Base-by-base conservation (phyloP, 1,284 basidiomycete genomes). In the Gomphus sp. region DNA sequence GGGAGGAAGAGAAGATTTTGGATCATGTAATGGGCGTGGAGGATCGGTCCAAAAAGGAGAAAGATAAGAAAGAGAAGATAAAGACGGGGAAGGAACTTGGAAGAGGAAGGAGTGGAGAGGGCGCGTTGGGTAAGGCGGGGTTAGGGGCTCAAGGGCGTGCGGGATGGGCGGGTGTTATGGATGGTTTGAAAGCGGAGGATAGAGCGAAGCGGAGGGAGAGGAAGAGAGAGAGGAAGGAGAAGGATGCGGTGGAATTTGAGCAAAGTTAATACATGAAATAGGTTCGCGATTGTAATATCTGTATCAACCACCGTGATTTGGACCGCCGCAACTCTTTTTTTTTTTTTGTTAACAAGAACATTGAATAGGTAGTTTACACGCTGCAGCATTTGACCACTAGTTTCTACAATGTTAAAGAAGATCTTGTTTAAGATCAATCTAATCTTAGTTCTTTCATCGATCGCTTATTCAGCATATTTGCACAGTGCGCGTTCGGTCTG, bases 101-200 rank as follows among this genome's bases (percentile, higher is more conserved):
- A 22, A 12, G 28, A 22, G 55, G 25, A 10, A 37, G 39, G n/a
- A 49, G 52, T 39, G 52, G 52, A 11, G 52, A 54, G 52, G 52
- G 52, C n/a, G 36, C 34, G 11, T 43, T 54, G 37, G 52, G 31
- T 11, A 54, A 54, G 52, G 52, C 7, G 11, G 41, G 12, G 34
- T 12, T 44, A 11, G 4, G 10, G 36, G 5, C 10, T 22, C n/a
- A 45, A 7, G 41, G n/a, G 1, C 41, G 55, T 12, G 56, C 56
- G 2, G 48, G 56, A 5, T 58, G 56, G 56, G 41, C 33, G n/a
- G 43, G 16, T 55, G 43, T 55, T 31, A 45, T 59, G 18, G 51
- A 56, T 10, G 25, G 45, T 31, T 33, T 48, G 39, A 57, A 58
- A 52, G 18, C 18, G n/a, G 52, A 58, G 50, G 59, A 44, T 50